These are phyloP conservation scores for Acacia acuminata DNA, from an alignment of 306 rosid species.

Conservation along the genomic window DNA sequence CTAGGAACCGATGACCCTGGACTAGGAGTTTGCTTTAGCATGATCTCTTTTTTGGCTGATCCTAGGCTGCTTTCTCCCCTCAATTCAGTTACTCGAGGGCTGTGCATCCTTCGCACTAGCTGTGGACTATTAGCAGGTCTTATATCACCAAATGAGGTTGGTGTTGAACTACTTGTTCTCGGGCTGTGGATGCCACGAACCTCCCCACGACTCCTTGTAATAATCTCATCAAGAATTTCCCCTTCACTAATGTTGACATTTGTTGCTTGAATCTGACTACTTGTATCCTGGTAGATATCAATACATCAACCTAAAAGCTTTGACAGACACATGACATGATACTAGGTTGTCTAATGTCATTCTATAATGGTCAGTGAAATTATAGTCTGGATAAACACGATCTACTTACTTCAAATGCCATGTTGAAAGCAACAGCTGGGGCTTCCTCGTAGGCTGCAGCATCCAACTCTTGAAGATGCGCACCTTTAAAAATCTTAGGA, in stretches of 20 bases:
- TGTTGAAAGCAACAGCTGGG: slow-evolving; percentile 56
- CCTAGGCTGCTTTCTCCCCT: slow-evolving; percentile 46
- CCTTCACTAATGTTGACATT: slow-evolving; percentile 41
- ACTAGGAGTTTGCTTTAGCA: slow-evolving; percentile 40
- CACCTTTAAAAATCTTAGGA: slow-evolving; percentile 62
- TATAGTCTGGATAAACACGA: not conserved
- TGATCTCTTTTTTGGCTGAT: slow-evolving; percentile 34
- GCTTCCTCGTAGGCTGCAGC: slow-evolving; percentile 76
- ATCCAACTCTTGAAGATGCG: slow-evolving; percentile 75
- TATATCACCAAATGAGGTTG: slow-evolving; percentile 11
- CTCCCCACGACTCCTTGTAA: slow-evolving; percentile 75
- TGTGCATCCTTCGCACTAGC: slow-evolving; percentile 29
- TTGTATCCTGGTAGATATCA: slow-evolving; percentile 37
- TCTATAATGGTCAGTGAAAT: not conserved
- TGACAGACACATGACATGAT: not conserved
- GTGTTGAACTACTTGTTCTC: slow-evolving; percentile 27
- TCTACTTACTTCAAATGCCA: slow-evolving; percentile 55
- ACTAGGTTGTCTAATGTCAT: slow-evolving; percentile 2
- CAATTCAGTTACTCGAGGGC: slow-evolving; percentile 48
- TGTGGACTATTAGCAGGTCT: slow-evolving; percentile 23
- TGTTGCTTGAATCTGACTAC: not conserved
- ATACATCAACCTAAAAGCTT: not conserved
- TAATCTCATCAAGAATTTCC: slow-evolving; percentile 63
- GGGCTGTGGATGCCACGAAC: slow-evolving; percentile 57
- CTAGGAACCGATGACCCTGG: slow-evolving; percentile 43